phyloP scores from a whole-genome alignment of 2,329 filamentous ascomycete species.

The Nothopassalora personata region DNA sequence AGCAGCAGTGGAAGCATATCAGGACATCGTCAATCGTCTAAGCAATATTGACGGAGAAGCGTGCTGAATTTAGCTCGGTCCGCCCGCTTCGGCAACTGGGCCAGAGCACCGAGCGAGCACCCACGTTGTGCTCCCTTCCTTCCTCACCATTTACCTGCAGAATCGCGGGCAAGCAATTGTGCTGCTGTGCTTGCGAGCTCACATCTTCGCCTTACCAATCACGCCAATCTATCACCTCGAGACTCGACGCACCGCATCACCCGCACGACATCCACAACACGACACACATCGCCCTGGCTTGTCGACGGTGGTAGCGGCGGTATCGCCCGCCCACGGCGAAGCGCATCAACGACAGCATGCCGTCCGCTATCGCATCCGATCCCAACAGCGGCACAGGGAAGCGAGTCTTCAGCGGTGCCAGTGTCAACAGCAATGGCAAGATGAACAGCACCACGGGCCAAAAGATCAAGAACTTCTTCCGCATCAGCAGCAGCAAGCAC shows the following conservation, averaged over 20 bases:
- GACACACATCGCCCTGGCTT: not conserved
- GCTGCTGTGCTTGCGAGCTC: too few relatives aligned
- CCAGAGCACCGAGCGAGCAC: too few relatives aligned
- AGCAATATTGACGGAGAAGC: too few relatives aligned
- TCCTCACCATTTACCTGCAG: too few relatives aligned
- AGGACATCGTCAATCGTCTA: too few relatives aligned
- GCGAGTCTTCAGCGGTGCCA: conserved; percentile 45
- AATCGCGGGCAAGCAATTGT: too few relatives aligned
- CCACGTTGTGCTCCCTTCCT: too few relatives aligned
- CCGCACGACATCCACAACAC: not conserved
- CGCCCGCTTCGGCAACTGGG: too few relatives aligned
- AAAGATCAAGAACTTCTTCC: conserved; percentile 65
- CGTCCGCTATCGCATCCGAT: conserved; percentile 14
- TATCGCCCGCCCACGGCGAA: not conserved
- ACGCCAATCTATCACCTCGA: not conserved
- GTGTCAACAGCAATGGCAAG: conserved; percentile 42
- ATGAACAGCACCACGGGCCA: conserved; percentile 50
- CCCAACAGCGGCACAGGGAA: conserved; percentile 26
- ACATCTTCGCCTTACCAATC: not conserved
- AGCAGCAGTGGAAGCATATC: too few relatives aligned
- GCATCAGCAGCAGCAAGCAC: conserved; percentile 49
- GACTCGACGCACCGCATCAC: not conserved
- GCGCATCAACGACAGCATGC: conserved; percentile 20
- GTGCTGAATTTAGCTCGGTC: too few relatives aligned
- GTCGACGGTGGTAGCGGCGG: not conserved